Conservation (phyloP, 2,329 filamentous ascomycete species). For the Talaromyces sp. region DNA sequence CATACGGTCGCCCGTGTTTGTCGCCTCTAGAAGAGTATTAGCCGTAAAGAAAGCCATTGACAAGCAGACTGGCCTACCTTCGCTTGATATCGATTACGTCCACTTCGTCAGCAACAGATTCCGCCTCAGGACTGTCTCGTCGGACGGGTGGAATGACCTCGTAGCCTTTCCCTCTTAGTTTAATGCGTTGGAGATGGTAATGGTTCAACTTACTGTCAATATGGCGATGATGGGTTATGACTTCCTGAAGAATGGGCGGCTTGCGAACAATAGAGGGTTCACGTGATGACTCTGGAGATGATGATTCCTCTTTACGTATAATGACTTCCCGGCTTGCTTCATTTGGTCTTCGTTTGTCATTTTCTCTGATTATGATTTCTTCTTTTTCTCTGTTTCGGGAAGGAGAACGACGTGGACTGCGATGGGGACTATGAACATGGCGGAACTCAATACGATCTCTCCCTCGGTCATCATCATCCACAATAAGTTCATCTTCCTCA, state of each 20-base stretch:
- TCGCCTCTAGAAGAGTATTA: background rate
- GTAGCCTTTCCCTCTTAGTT: slow-evolving; percentile 24
- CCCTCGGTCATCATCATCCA: slow-evolving; percentile 6
- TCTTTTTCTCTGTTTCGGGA: slow-evolving; percentile 23
- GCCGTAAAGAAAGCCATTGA: background rate
- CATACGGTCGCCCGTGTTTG: slow-evolving; percentile 45
- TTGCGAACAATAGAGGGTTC: slow-evolving; percentile 64
- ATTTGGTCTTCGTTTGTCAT: slow-evolving; percentile 23
- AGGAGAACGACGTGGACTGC: slow-evolving; percentile 3
- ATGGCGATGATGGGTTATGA: slow-evolving; percentile 83
- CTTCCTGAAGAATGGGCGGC: slow-evolving; percentile 79
- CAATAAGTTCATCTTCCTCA: slow-evolving; percentile 12
- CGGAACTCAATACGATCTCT: slow-evolving; percentile 10
- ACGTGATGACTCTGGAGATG: slow-evolving; percentile 53
- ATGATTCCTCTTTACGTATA: slow-evolving; percentile 40
- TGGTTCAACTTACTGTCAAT: slow-evolving; percentile 71
- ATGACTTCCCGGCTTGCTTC: slow-evolving; percentile 40
- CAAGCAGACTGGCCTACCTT: slow-evolving; percentile 38
- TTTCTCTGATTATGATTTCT: slow-evolving; percentile 36
- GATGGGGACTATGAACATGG: slow-evolving; percentile 10
- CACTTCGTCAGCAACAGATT: slow-evolving; percentile 37
- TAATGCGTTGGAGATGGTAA: background rate
- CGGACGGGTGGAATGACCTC: slow-evolving; percentile 26
- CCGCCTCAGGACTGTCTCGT: slow-evolving; percentile 7
- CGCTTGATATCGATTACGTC: slow-evolving; percentile 56